Percentiles rank a stretch among this genome's conserved stretches.
Conservation (phyloP, 495 filamentous ascomycete species). For the Aspergillus kassunensis region DNA sequence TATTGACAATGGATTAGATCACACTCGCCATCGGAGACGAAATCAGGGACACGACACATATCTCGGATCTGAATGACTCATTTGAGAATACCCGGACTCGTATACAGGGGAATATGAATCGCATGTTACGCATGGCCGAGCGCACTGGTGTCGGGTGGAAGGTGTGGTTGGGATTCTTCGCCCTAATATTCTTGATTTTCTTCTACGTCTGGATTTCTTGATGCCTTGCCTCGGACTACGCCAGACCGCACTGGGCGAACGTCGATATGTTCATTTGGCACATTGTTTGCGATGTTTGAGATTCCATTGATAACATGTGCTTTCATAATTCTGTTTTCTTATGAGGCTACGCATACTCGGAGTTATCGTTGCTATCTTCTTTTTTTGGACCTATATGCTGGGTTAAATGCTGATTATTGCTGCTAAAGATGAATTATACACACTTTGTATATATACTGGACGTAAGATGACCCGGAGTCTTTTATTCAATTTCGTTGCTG, state of each 20-base stretch:
- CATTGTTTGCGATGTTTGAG: too few species aligned
- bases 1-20: constrained; percentile 50
- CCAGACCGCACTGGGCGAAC: too few species aligned
- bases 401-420: neutral
- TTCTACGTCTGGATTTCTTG: constrained; percentile 82
- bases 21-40: constrained; percentile 91
- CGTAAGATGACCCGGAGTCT: too few species aligned
- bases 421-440: neutral
- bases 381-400: neutral
- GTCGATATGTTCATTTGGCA: too few species aligned
- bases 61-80: constrained; percentile 76
- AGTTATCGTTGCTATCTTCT: neutral
- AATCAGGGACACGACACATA: constrained; percentile 77
- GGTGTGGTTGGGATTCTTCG: constrained; percentile 86
- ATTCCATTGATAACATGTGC: too few species aligned
- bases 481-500: too few species aligned
- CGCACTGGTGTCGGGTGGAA: constrained; percentile 90
- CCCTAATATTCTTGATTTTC: constrained; percentile 74
- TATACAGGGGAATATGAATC: constrained; percentile 87
- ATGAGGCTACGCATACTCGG: neutral
- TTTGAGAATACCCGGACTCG: constrained; percentile 81
- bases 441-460: too few species aligned
- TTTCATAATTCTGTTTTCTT: too few species aligned
- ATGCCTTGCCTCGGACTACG: neutral
- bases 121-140: constrained; percentile 95